Evolutionary conservation across 164 flowering plant genomes (phyloP).

Genomic region (Annona cherimola): DNA sequence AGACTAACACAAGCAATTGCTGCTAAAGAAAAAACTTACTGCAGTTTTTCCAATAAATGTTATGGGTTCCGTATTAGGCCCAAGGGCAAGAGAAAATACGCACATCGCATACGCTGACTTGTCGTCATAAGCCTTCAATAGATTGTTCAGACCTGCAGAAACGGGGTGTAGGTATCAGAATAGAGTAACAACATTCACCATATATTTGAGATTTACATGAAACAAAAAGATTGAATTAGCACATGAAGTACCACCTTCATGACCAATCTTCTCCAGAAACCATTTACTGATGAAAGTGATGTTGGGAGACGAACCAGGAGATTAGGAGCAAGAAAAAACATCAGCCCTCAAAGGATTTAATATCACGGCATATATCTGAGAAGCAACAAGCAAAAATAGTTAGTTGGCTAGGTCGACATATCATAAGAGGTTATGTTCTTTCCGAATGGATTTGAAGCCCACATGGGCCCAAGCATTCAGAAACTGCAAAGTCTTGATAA

Average conservation of each 20-base stretch:
- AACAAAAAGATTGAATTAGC: neutral
- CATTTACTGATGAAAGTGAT: constrained; percentile 63
- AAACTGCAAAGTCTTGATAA: neutral
- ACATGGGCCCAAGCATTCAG: neutral
- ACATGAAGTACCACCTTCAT: constrained; percentile 57
- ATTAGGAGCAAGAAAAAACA: constrained; percentile 3
- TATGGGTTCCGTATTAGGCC: constrained; percentile 71
- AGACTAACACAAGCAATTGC: neutral
- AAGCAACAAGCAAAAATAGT: neutral
- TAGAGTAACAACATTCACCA: neutral
- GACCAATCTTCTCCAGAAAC: constrained; percentile 93
- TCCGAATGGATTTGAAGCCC: neutral
- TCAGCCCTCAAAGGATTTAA: neutral
- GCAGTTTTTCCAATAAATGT: constrained; percentile 82
- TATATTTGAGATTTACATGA: neutral
- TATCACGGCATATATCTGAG: neutral
- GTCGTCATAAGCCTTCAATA: constrained; percentile 90
- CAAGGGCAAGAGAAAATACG: constrained; percentile 82
- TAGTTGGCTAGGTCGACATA: no score
- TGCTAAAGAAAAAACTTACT: constrained; percentile 32
- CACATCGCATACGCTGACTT: constrained; percentile 94
- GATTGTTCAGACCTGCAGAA: constrained; percentile 73
- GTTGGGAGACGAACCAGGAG: constrained; percentile 5
- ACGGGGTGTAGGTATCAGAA: constrained; percentile 2
- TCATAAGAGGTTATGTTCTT: no score